phyloP scores from a whole-genome alignment of 257 asterid species.

The Solanum piurae region DNA sequence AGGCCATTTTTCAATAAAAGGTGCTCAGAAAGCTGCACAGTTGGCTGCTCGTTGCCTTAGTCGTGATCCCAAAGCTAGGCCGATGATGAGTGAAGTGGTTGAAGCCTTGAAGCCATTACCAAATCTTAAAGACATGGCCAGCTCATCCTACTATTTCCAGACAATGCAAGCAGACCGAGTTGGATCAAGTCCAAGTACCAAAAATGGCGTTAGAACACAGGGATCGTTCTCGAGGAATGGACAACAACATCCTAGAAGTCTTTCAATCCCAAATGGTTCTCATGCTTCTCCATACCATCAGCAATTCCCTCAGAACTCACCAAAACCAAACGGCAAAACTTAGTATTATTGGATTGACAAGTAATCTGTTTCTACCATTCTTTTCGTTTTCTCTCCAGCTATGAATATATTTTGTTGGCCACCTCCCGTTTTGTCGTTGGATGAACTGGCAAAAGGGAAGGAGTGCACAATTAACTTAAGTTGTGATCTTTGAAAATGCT shows the following conservation, averaged over 20 bases:
- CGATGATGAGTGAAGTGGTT: conserved; percentile 85
- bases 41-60: conserved; percentile 82
- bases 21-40: conserved; percentile 92
- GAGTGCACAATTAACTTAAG: conserved; percentile 11
- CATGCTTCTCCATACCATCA: conserved; percentile 66
- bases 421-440: conserved; percentile 5
- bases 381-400: conserved; percentile 11
- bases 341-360: conserved; percentile 14
- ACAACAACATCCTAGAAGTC: conserved; percentile 57
- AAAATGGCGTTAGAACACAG: conserved; percentile 30
- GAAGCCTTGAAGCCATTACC: conserved; percentile 84
- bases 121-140: conserved; percentile 91
- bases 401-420: conserved; percentile 19
- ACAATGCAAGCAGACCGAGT: conserved; percentile 61
- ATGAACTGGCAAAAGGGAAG: conserved; percentile 17
- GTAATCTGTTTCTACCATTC: conserved; percentile 13
- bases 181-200: conserved; percentile 51
- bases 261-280: conserved; percentile 56
- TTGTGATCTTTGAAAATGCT: conserved; percentile 12
- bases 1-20: conserved; percentile 87
- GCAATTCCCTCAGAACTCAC: conserved; percentile 59
- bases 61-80: conserved; percentile 74
- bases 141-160: conserved; percentile 73
- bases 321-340: conserved; percentile 58
- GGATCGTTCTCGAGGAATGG: conserved; percentile 52